These are phyloP conservation scores for Coniferiporia weirii DNA, from an alignment of 1,284 basidiomycete species.

Conservation along the genomic window DNA sequence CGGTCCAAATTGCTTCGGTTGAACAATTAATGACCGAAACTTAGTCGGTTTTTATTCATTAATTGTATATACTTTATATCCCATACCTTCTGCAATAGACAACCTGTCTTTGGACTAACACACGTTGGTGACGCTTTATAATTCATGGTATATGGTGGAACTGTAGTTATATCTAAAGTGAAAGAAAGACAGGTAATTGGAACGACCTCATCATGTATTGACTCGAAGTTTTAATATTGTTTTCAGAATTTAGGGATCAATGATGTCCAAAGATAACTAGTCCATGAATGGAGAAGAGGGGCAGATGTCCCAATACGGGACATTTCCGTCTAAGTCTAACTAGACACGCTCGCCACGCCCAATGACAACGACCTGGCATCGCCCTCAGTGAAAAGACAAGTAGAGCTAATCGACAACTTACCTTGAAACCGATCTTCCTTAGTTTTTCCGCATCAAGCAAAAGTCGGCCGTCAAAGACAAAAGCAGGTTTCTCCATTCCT, in stretches of 20 bases:
- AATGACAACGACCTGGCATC: conserved; percentile 15
- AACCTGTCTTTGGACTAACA: background rate
- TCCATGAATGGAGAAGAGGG: background rate
- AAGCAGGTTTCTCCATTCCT: conserved; percentile 93
- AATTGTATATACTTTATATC: background rate
- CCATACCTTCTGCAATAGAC: background rate
- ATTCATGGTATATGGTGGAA: background rate
- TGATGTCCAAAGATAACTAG: no score
- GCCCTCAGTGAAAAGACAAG: background rate
- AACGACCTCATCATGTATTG: no score
- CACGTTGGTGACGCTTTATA: background rate
- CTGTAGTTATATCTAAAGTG: background rate
- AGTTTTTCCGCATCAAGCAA: conserved; percentile 80
- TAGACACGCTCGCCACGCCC: conserved; percentile 21
- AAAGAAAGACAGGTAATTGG: no score
- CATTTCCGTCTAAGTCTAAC: background rate
- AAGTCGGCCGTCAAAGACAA: conserved; percentile 90
- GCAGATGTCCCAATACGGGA: background rate
- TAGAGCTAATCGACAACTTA: conserved; percentile 32
- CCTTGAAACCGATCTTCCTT: conserved; percentile 89
- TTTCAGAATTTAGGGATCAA: no score
- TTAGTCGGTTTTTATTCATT: background rate
- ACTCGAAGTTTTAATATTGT: no score
- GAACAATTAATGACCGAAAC: background rate
- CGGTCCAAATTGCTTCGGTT: background rate